Conservation (phyloP, 108 stramenopile species). For the Hondaea fermentalgiana region DNA sequence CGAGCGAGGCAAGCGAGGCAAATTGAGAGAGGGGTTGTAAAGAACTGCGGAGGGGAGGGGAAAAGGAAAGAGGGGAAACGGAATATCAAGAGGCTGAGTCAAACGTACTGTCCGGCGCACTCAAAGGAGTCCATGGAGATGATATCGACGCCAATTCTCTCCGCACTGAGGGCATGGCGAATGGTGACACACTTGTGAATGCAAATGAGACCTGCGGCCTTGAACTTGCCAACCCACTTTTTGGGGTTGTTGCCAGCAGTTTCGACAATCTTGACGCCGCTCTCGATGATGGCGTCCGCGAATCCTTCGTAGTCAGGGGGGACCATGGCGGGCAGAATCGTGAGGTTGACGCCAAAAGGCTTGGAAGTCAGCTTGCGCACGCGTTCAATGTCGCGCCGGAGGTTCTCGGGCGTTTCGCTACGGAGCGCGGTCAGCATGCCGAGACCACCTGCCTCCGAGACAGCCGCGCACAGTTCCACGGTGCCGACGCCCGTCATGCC, state of each 20-base stretch:
- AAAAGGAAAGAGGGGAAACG: neutral
- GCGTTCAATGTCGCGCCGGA: neutral
- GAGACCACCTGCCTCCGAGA: conserved; percentile 1
- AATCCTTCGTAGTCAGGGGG: conserved; percentile 35
- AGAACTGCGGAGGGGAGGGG: neutral
- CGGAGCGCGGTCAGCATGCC: conserved; percentile 10
- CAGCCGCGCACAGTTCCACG: neutral
- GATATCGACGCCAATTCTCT: conserved; percentile 40
- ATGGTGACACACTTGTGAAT: conserved; percentile 52
- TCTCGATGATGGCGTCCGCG: conserved; percentile 34
- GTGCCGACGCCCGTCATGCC: conserved; percentile 17
- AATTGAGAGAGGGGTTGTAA: neutral
- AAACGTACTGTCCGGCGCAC: conserved; percentile 41
- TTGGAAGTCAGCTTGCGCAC: conserved; percentile 25
- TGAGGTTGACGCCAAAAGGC: conserved; percentile 44
- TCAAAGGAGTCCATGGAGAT: conserved; percentile 43
- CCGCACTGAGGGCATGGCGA: conserved; percentile 40
- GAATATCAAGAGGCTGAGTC: too few relatives aligned
- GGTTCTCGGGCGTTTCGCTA: neutral
- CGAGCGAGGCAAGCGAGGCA: too few relatives aligned
- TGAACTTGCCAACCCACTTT: conserved; percentile 31
- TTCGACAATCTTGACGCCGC: conserved; percentile 38
- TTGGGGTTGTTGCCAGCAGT: conserved; percentile 39
- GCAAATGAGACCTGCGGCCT: conserved; percentile 30
- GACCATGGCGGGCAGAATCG: conserved; percentile 36